Base-by-base conservation (phyloP, 768 basidiomycete species). In the Hygrocybe punicea region DNA sequence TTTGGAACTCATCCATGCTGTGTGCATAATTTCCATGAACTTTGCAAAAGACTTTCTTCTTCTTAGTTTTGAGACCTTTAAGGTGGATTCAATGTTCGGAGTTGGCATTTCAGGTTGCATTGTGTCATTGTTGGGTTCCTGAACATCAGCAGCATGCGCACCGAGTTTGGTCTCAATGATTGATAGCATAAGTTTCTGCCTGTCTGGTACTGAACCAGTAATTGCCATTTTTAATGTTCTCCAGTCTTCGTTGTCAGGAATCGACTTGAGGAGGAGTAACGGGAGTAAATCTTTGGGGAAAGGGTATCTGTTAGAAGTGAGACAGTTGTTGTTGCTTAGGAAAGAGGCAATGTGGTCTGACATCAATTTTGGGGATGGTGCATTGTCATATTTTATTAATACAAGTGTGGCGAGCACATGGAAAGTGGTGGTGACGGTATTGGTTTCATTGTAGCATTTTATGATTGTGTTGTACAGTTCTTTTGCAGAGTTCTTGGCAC, bases 1-100 rank as follows among this genome's bases (percentile, higher is more conserved):
- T 48, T 34, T 33, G 33, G 42, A 24, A 52, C 21, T 58, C 57
- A 10, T 58, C 57, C 24, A 21, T 50, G 24, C 52, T 53, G 57
- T 58, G 57, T 16, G 34, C 40, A 8, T 23, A n/a, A 29, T 45
- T 24, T 29, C 50, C 37, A 42, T 50, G 51, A 25, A 42, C 42
- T 34, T 39, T 37, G 35, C 57, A 58, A 14, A 25, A 40, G n/a
- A 21, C 13, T 42, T 53, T 58, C 51, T n/a, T n/a, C n/a, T n/a
- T n/a, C n/a, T 58, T 58, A 16, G 49, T 16, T 21, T 51, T 51
- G 21, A 34, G 17, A 25, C 35, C 16, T 11, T 21, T 6, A 51
- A 25, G 24, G 49, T 24, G 16, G 49, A 19, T 47, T 47, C 17
- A 5, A 23, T 17, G 21, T n/a, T n/a, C 6, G 45, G 5, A 19